A percentile compares a stretch with the other conserved stretches of the same genome.
These are phyloP conservation scores for Pittosporum tobira DNA, from an alignment of 129 eudicot species.

Conservation along the genomic window DNA sequence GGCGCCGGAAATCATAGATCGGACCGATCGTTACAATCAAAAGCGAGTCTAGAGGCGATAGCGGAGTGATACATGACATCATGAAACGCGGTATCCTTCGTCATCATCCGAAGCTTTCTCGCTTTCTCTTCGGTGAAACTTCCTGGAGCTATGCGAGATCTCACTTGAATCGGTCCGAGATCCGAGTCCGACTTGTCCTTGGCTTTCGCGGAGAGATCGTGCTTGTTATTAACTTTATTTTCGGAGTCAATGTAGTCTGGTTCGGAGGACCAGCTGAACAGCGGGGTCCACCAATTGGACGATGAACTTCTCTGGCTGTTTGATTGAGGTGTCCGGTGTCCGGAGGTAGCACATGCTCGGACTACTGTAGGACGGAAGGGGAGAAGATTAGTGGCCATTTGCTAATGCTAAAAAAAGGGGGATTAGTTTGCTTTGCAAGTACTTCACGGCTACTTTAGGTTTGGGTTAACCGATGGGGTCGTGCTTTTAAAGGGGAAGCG, in stretches of 20 bases:
- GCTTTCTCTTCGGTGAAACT: slow-evolving; percentile 73
- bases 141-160: slow-evolving; percentile 29
- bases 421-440: too few species aligned
- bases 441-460: neutral
- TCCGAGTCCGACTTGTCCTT: slow-evolving; percentile 15
- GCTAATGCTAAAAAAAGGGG: too few species aligned
- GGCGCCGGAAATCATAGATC: slow-evolving; percentile 14
- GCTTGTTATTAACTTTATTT: neutral
- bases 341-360: slow-evolving; percentile 16
- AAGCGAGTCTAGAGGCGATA: slow-evolving; percentile 77
- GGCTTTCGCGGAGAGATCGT: neutral
- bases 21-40: slow-evolving; percentile 43
- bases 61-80: slow-evolving; percentile 89
- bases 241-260: slow-evolving; percentile 50
- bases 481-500: slow-evolving; percentile 12
- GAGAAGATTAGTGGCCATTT: slow-evolving; percentile 30
- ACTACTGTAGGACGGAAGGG: slow-evolving; percentile 26
- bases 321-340: slow-evolving; percentile 15
- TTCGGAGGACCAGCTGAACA: slow-evolving; percentile 62
- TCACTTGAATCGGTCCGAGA: slow-evolving; percentile 12
- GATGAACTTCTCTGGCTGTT: slow-evolving; percentile 8
- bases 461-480: neutral
- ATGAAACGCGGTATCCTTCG: slow-evolving; percentile 44
- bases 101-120: slow-evolving; percentile 56
- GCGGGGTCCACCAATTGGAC: slow-evolving; percentile 70